Conservation (phyloP, 768 basidiomycete genomes). For the Candolleomyces eurysporus region DNA sequence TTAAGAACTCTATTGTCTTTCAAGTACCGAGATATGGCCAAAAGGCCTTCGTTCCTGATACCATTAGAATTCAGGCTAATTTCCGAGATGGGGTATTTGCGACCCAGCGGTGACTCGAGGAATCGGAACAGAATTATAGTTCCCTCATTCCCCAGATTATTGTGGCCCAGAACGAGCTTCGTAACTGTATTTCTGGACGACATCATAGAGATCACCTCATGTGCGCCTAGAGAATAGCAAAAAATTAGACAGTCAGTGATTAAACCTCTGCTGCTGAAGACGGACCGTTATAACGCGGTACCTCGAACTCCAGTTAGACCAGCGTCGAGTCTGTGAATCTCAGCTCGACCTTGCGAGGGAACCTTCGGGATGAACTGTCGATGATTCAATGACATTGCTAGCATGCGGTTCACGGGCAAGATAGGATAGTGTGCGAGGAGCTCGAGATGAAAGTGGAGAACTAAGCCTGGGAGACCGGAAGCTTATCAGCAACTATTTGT, state of each 20-base stretch:
- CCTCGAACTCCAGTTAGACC: conserved; percentile 6
- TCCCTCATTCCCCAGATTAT: conserved; percentile 57
- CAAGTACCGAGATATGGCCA: conserved; percentile 52
- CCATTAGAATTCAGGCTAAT: conserved; percentile 57
- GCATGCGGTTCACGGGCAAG: not conserved
- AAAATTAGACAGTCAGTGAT: not conserved
- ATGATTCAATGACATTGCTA: not conserved
- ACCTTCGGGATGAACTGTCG: not conserved
- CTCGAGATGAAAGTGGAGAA: not conserved
- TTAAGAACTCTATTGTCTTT: conserved; percentile 42
- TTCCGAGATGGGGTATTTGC: conserved; percentile 45
- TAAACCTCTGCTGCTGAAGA: not conserved
- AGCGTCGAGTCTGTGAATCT: conserved; percentile 5
- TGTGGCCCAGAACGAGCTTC: conserved; percentile 55
- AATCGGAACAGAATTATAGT: conserved; percentile 53
- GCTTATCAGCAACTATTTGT: too few relatives aligned
- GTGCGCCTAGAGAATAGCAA: conserved; percentile 40
- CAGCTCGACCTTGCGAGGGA: not conserved
- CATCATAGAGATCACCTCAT: conserved; percentile 46
- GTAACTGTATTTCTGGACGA: conserved; percentile 45
- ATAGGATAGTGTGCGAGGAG: not conserved
- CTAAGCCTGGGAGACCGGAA: too few relatives aligned
- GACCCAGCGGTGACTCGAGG: conserved; percentile 47
- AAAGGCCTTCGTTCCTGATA: conserved; percentile 54
- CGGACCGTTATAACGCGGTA: conserved; percentile 7